Conservation (phyloP, 768 basidiomycete species). For the Hericium erinaceus region DNA sequence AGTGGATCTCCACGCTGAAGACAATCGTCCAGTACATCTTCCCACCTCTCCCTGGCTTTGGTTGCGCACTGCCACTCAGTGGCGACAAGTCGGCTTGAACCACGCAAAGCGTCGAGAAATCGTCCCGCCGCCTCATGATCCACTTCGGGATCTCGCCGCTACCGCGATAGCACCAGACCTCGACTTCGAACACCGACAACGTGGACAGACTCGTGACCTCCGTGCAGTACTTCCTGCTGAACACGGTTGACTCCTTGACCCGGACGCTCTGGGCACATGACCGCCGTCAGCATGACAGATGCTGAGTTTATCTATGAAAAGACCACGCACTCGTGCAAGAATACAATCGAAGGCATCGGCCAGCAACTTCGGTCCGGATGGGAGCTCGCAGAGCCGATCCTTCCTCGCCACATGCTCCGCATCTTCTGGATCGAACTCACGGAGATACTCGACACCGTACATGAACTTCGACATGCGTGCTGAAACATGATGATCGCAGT, state of each 20-base stretch:
- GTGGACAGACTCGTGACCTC: constrained; percentile 70
- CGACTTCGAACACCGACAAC: constrained; percentile 73
- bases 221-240: constrained; percentile 75
- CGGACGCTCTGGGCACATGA: constrained; percentile 41
- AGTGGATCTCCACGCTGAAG: constrained; percentile 78
- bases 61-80: constrained; percentile 58
- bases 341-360: constrained; percentile 82
- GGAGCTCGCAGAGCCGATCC: constrained; percentile 62
- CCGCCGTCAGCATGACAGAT: neutral
- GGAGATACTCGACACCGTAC: constrained; percentile 76
- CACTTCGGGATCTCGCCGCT: constrained; percentile 61
- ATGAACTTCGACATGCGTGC: constrained; percentile 71
- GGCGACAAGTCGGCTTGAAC: constrained; percentile 73
- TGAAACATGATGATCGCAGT: constrained; percentile 77
- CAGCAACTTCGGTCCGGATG: constrained; percentile 67
- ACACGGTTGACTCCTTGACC: constrained; percentile 76
- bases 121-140: constrained; percentile 58
- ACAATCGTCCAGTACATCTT: constrained; percentile 80
- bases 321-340: constrained; percentile 46
- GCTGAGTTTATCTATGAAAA: neutral
- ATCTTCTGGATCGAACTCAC: constrained; percentile 56
- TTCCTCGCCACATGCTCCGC: constrained; percentile 56
- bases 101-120: constrained; percentile 69
- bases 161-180: constrained; percentile 81
- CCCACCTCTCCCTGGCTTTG: constrained; percentile 54